These are phyloP conservation scores for Rhizopogon sp. DNA, from an alignment of 768 basidiomycete species.

Conservation along the genomic window DNA sequence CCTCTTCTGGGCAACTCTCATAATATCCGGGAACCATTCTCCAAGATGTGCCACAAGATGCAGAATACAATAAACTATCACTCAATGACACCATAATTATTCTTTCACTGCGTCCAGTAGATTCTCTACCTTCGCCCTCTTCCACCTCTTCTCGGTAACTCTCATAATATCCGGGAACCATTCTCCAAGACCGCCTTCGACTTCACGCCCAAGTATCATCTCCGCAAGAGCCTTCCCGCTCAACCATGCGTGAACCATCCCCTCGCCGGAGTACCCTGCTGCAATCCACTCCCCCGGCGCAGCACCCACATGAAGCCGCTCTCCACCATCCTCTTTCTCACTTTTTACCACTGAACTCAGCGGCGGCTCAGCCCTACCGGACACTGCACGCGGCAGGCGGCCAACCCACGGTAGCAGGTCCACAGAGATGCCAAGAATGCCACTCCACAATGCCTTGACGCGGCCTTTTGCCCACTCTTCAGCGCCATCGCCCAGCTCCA, in stretches of 20 bases:
- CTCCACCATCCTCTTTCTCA: not conserved
- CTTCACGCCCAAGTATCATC: conserved; percentile 47
- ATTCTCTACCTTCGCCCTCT: conserved; percentile 46
- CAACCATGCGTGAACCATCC: conserved; percentile 71
- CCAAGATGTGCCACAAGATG: conserved; percentile 4
- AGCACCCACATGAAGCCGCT: conserved; percentile 10
- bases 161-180: conserved; percentile 50
- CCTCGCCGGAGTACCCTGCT: conserved; percentile 69
- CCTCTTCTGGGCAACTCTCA: conserved; percentile 44
- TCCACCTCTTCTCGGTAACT: conserved; percentile 47
- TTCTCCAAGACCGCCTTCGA: conserved; percentile 19
- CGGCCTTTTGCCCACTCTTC: conserved; percentile 37
- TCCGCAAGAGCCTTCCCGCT: conserved; percentile 53
- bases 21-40: conserved; percentile 47
- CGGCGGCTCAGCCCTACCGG: conserved; percentile 34
- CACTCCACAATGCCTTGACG: conserved; percentile 57
- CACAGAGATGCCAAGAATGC: conserved; percentile 57
- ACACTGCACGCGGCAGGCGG: conserved; percentile 43
- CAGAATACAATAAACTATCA: not conserved
- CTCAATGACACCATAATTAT: not conserved
- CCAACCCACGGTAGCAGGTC: conserved; percentile 73
- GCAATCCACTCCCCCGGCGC: conserved; percentile 66
- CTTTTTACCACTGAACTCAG: not conserved
- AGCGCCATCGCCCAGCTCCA: conserved; percentile 2
- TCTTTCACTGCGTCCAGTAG: conserved; percentile 10